Percentiles rank a stretch among this genome's conserved stretches.
phyloP scores from a whole-genome alignment of 192 early-diverging fungal genomes.

The Phycomyces nitens region DNA sequence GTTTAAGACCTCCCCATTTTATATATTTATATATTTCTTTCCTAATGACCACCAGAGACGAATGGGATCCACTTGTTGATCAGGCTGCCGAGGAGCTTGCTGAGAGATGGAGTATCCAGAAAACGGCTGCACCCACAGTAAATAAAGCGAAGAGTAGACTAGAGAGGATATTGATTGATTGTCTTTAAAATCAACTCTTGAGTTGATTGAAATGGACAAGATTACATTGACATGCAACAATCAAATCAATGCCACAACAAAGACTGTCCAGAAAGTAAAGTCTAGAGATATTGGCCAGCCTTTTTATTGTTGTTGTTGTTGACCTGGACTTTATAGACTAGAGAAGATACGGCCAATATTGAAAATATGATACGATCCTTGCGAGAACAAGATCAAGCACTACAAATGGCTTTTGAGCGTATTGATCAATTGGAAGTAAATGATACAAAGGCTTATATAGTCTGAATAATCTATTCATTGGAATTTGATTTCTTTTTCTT shows the following conservation, averaged over 20 bases:
- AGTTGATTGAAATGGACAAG: too few species aligned
- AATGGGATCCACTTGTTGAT: not conserved
- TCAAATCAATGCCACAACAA: too few species aligned
- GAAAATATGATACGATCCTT: constrained; percentile 4
- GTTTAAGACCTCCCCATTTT: too few species aligned
- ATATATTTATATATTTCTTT: not conserved
- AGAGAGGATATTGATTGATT: too few species aligned
- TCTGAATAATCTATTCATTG: too few species aligned
- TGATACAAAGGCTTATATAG: too few species aligned
- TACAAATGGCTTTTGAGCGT: constrained; percentile 8
- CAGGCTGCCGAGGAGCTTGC: not conserved
- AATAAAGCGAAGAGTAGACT: not conserved
- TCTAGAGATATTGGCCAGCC: too few species aligned
- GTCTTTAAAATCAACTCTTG: too few species aligned
- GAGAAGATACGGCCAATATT: not conserved
- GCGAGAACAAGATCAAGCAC: constrained; percentile 1
- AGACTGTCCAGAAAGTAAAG: too few species aligned
- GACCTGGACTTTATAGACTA: constrained; percentile 1
- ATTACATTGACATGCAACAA: too few species aligned
- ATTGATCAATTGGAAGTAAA: constrained; percentile 23
- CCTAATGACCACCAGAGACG: not conserved
- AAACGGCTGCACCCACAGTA: not conserved
- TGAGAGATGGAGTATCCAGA: not conserved
- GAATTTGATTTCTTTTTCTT: too few species aligned
- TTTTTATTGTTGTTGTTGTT: too few species aligned